Evolutionary conservation across 805 yeast genomes (phyloP), one percentile per base, ranked within the genome.

Genomic region (Ogataea nitratoaversa): DNA sequence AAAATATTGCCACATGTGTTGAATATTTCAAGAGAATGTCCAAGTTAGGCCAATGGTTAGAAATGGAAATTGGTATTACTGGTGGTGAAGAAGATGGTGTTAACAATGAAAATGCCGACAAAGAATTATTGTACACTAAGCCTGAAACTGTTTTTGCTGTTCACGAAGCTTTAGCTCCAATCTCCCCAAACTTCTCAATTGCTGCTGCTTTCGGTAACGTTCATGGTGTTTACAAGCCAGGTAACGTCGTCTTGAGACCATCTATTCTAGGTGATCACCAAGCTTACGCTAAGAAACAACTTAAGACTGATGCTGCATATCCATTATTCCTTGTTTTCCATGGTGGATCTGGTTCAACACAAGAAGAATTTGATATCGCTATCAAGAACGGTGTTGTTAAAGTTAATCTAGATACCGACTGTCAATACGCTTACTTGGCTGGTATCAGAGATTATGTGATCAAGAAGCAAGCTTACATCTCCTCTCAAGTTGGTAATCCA

Each of bases 31-130:
- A 76, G 69, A 87, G 95, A 74, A 88, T 87, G 82, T 72, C 95
- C 68, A 88, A 85, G 74, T 76, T 91, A 80, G 76, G 79, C 74
- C 98, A 91, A 77, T 93, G 93, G 93, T 81, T 93, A 67, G 99
- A 93, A 80, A 93, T 93, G 99, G 99, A 93, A 79, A 93, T 93
- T 67, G 99, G 99, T 82, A 93, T 93, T 82, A 93, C 99, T 68
- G 99, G 99, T 75, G 99, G 99, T 83, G 99, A 93, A 78, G 99
- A 93, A 76, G 99, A 93, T 67, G 99, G 99, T 82, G 99, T 93
- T 63, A 93, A 93, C 84, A 93, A 93, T 81, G 95, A 91, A 72
- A 77, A 80, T 68, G 96, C 87, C 54, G 79, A 79, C 65, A 84
- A 84, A 73, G 89, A 85, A 50, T 67, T 84, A 51, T 76, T 93